Conservation (phyloP, 768 basidiomycete genomes). For the Russula sp. region DNA sequence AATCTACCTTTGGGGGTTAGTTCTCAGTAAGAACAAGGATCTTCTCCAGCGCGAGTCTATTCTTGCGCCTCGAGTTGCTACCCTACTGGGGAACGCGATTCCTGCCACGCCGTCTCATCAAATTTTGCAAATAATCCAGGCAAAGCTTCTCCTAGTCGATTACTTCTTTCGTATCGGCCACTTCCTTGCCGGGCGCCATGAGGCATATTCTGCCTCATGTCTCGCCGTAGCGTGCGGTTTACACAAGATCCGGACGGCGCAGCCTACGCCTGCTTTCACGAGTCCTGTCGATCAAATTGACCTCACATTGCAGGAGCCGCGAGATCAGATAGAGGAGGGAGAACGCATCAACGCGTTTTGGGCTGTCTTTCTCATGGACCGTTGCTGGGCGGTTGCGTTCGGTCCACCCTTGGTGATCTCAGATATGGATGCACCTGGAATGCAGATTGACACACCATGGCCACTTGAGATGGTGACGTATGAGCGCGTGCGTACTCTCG, state of each 20-base stretch:
- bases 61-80: constrained; percentile 44
- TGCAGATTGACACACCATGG: constrained; percentile 37
- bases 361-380: constrained; percentile 54
- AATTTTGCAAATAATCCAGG: constrained; percentile 33
- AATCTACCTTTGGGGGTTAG: constrained; percentile 35
- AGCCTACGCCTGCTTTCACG: constrained; percentile 17
- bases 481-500: constrained; percentile 27
- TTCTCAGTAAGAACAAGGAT: constrained; percentile 25
- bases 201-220: constrained; percentile 29
- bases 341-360: constrained; percentile 65
- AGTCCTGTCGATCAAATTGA: constrained; percentile 23
- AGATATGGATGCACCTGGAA: constrained; percentile 42
- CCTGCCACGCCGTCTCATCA: constrained; percentile 31
- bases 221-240: constrained; percentile 29
- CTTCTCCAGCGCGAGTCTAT: constrained; percentile 31
- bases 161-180: constrained; percentile 30
- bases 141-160: constrained; percentile 31
- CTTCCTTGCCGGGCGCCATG: constrained; percentile 31
- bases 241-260: constrained; percentile 27
- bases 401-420: constrained; percentile 50
- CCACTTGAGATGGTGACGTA: constrained; percentile 33
- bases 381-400: constrained; percentile 48
- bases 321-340: constrained; percentile 50
- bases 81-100: constrained; percentile 40
- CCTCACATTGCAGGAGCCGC: constrained; percentile 34